A percentile compares a stretch with the other conserved stretches of the same genome.
Conservation (phyloP, 139 green algal species). For the Micractinium sp. region DNA sequence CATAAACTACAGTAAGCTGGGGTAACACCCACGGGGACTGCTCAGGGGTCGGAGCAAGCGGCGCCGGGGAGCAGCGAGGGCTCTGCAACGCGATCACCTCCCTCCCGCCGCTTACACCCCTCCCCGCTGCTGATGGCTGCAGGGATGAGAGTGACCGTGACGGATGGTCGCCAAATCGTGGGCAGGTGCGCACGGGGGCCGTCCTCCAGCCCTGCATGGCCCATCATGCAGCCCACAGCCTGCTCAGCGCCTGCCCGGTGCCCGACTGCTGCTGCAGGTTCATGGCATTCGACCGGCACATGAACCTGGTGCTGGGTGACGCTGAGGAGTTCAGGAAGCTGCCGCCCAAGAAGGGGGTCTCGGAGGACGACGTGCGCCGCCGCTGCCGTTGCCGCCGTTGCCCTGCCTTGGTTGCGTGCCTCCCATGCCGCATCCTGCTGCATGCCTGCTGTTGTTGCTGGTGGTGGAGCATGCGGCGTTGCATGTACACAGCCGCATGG, state of each 20-base stretch:
- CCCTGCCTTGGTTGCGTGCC: neutral
- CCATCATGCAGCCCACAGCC: neutral
- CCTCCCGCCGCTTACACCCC: neutral
- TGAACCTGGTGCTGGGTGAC: conserved; percentile 99
- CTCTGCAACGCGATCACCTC: neutral
- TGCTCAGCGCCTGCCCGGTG: neutral
- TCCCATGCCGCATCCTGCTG: neutral
- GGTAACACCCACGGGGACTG: neutral
- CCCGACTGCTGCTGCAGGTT: conserved; percentile 80
- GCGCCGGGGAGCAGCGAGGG: neutral
- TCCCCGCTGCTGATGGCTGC: conserved; percentile 14
- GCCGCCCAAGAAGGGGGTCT: conserved; percentile 91
- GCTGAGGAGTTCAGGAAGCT: conserved; percentile 95
- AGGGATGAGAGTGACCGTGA: conserved; percentile 91
- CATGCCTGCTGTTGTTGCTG: neutral
- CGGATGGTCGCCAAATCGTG: conserved; percentile 91
- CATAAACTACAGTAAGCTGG: conserved; percentile 94
- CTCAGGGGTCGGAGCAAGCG: neutral
- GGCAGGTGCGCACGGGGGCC: conserved; percentile 70
- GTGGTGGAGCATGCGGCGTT: neutral
- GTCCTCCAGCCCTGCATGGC: neutral
- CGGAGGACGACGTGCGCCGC: conserved; percentile 77
- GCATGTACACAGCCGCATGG: neutral
- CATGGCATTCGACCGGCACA: conserved; percentile 98
- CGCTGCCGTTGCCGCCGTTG: neutral